Conservation (phyloP, 1,284 basidiomycete genomes). For the Ceratobasidium sp. region DNA sequence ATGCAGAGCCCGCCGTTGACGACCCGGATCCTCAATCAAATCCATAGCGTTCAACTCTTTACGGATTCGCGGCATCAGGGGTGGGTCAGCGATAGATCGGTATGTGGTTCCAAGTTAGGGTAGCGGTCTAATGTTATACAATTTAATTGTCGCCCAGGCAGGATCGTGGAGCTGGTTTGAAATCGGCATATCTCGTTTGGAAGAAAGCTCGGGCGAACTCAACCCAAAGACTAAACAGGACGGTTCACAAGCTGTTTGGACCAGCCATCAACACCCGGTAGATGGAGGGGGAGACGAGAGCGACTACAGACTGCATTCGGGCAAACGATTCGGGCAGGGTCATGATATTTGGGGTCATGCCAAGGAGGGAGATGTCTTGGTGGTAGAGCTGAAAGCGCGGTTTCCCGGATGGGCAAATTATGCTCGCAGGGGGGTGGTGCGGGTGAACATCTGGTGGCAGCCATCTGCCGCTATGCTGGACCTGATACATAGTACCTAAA, state of each 20-base stretch:
- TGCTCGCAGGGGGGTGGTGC: neutral
- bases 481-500: neutral
- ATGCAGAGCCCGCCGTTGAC: slow-evolving; percentile 1
- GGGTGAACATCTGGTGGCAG: slow-evolving; percentile 29
- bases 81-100: slow-evolving; percentile 15
- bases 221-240: neutral
- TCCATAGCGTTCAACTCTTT: slow-evolving; percentile 25
- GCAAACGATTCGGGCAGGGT: neutral
- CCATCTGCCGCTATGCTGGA: slow-evolving; percentile 24
- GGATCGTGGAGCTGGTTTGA: slow-evolving; percentile 43
- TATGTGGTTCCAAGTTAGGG: neutral
- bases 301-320: neutral
- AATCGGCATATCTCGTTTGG: neutral
- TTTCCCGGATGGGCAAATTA: slow-evolving; percentile 14
- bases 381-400: slow-evolving; percentile 5
- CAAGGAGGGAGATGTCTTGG: slow-evolving; percentile 17
- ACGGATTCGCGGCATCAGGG: slow-evolving; percentile 31
- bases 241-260: neutral
- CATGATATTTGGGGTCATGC: slow-evolving; percentile 18
- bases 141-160: neutral
- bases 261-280: slow-evolving; percentile 16
- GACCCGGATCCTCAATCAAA: neutral
- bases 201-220: neutral
- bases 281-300: neutral
- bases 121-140: neutral